Base-by-base conservation (phyloP, 176 grass and related monocot genomes). In the Aegilops longissima region DNA sequence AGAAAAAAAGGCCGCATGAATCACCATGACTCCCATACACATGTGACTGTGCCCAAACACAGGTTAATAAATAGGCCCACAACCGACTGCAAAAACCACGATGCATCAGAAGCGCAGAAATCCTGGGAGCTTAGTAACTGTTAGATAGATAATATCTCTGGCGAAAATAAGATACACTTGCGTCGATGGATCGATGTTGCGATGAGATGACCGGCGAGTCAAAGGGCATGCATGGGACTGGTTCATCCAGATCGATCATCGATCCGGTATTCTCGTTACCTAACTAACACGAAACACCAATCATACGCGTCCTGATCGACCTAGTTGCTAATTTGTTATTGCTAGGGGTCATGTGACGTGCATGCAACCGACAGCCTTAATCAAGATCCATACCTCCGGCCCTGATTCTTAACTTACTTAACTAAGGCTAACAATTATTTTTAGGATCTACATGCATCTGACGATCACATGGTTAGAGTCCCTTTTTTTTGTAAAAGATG, bases 241-340 rank as follows among this genome's bases (percentile, higher is more conserved):
- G 56, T 7, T 18, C 68, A 39, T 71, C 39, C 23, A 45, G 40
- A 58, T 80, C 67, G 67, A 85, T 54, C 72, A 89, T 54, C 64
- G 84, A 90, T 90, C 84, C 84, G 33, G 66, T 86, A 83, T 86
- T 86, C 49, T 78, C 64, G 84, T 83, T 90, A 82, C 85, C 35
- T 47, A 83, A 83, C 25, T 64, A 78, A 70, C 66, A 68, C 29
- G 64, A 27, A 67, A 17, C 54, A 34, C 24, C 8, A 20, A n/a
- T 79, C 17, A 58, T 58, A 58, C 0, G 54, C 18, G 54, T 58
- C 18, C 54, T 58, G 18, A 58, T 56, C 34, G 13, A 49, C 20
- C 36, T 78, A 78, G 52, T 21, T 80, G 58, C 67, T 73, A 24
- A 73, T 66, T 73, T 76, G 61, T 77, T 85, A 66, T 66, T 54